A percentile compares a stretch with the other conserved stretches of the same genome.
Evolutionary conservation across 169 alveolate species (phyloP).

Genomic region (Plasmodium coatneyi): DNA sequence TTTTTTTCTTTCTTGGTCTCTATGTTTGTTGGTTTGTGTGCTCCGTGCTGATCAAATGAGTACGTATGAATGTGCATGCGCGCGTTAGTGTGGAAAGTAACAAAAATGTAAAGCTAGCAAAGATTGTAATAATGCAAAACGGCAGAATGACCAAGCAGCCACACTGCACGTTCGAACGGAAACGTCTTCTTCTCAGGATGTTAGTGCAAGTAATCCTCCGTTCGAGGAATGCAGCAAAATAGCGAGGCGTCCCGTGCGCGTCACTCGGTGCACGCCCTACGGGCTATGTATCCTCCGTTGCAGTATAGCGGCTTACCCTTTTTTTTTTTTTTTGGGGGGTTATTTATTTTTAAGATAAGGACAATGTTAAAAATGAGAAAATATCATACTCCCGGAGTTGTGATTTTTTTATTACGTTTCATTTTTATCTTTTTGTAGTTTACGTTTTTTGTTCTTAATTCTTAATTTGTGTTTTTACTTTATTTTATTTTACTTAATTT

Average conservation of each 20-base stretch:
- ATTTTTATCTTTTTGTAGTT: neutral
- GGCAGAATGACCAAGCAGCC: neutral
- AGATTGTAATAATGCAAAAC: neutral
- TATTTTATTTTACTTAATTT: neutral
- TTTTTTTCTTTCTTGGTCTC: neutral
- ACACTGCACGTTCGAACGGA: neutral
- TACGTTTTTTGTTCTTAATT: neutral
- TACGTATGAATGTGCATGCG: neutral
- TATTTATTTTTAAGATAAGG: neutral
- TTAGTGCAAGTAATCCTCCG: neutral
- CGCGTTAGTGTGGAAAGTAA: neutral
- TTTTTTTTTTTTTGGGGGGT: neutral
- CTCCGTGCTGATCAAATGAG: neutral
- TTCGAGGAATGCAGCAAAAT: neutral
- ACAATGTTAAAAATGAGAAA: neutral
- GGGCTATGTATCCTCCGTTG: neutral
- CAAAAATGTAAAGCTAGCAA: neutral
- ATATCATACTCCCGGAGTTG: neutral
- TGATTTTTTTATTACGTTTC: neutral
- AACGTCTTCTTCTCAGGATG: neutral
- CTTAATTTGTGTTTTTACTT: neutral
- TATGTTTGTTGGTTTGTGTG: neutral
- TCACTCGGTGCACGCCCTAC: neutral
- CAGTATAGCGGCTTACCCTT: neutral
- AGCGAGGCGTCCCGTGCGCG: neutral